These are phyloP conservation scores for Clarireedia paspali DNA, from an alignment of 2,329 filamentous ascomycete genomes.

Conservation along the genomic window DNA sequence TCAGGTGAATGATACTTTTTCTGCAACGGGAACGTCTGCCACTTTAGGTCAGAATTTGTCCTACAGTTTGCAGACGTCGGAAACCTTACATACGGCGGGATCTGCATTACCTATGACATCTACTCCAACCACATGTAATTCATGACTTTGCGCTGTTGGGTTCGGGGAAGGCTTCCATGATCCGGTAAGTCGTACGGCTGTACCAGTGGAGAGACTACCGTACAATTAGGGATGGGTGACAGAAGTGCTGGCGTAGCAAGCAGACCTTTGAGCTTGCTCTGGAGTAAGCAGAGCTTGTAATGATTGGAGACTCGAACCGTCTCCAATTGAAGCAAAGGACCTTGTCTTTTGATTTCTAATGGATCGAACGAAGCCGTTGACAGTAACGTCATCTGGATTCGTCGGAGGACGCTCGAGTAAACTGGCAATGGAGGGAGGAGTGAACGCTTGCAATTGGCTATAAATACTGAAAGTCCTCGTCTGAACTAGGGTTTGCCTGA, in stretches of 20 bases:
- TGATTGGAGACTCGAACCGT: constrained; percentile 74
- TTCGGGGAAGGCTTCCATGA: constrained; percentile 64
- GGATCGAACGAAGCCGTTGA: constrained; percentile 77
- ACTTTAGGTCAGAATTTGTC: constrained; percentile 14
- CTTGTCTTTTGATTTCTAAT: constrained; percentile 79
- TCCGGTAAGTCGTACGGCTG: constrained; percentile 71
- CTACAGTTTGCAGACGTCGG: constrained; percentile 2
- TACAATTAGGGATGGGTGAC: constrained; percentile 5
- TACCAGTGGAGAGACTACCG: constrained; percentile 68
- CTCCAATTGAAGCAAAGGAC: constrained; percentile 77
- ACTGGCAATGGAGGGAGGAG: constrained; percentile 39
- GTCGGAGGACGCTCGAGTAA: constrained; percentile 46
- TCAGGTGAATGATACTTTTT: constrained; percentile 93
- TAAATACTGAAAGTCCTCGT: background rate
- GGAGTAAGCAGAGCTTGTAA: constrained; percentile 48
- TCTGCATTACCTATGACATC: constrained; percentile 70
- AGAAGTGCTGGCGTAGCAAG: constrained; percentile 6
- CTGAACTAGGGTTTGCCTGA: background rate
- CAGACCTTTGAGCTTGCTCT: constrained; percentile 20
- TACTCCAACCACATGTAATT: constrained; percentile 67
- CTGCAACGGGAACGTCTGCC: constrained; percentile 81
- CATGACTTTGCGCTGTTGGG: constrained; percentile 64
- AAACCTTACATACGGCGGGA: constrained; percentile 55
- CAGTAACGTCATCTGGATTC: constrained; percentile 38
- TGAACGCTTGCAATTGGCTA: background rate